Evolutionary conservation across 306 rosid species (phyloP).

Genomic region (Fragaria nilgerrensis): DNA sequence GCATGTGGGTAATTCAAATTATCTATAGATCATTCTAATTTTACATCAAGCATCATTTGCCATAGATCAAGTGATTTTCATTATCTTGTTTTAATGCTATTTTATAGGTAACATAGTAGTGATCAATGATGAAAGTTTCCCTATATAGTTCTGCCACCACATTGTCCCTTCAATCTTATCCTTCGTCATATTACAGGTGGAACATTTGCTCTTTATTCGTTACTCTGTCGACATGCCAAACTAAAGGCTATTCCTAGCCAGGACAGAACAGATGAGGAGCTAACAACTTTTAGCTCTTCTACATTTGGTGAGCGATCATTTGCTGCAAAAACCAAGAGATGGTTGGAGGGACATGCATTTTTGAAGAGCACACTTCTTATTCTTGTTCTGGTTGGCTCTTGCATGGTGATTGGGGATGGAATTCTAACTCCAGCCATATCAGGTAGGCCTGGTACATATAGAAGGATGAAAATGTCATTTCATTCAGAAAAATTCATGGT

Average conservation of each 20-base stretch:
- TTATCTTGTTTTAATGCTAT: conserved; percentile 3
- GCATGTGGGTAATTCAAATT: neutral
- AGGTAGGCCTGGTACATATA: conserved; percentile 36
- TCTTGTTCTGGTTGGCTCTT: conserved; percentile 92
- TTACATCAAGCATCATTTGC: neutral
- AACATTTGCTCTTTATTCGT: conserved; percentile 91
- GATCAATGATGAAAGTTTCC: neutral
- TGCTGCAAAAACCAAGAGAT: conserved; percentile 88
- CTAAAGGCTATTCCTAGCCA: conserved; percentile 87
- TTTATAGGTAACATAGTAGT: neutral
- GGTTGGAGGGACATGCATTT: conserved; percentile 64
- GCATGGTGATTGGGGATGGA: conserved; percentile 98
- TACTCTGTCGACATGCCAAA: conserved; percentile 95
- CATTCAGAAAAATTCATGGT: neutral
- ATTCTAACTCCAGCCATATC: conserved; percentile 98
- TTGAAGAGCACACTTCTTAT: conserved; percentile 69
- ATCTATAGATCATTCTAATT: neutral
- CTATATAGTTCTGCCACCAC: conserved; percentile 15
- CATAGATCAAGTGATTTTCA: neutral
- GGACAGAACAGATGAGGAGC: conserved; percentile 91
- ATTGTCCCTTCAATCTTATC: conserved; percentile 15
- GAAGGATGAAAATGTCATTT: neutral
- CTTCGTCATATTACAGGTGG: conserved; percentile 56
- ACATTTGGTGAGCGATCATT: conserved; percentile 74
- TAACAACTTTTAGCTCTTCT: conserved; percentile 85